These are phyloP conservation scores for Ogataea dorogensis DNA, from an alignment of 805 yeast species.

Conservation along the genomic window DNA sequence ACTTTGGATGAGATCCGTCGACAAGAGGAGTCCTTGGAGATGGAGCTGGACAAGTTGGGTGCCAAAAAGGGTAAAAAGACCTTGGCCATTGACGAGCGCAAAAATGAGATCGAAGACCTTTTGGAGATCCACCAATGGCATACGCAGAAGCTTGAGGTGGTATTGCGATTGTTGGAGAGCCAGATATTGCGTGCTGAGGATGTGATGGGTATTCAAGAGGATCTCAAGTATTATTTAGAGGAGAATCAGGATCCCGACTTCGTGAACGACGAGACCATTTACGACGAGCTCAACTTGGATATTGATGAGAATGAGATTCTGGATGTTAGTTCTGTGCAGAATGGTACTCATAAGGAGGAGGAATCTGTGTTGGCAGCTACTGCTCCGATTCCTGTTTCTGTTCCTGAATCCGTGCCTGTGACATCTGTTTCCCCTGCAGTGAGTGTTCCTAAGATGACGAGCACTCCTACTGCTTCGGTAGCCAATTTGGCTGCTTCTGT, in stretches of 20 bases:
- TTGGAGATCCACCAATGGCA: conserved; percentile 80
- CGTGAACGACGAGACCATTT: conserved; percentile 90
- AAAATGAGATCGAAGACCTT: conserved; percentile 58
- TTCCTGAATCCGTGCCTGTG: conserved; percentile 11
- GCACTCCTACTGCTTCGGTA: conserved; percentile 17
- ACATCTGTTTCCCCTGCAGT: conserved; percentile 5
- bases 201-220: conserved; percentile 78
- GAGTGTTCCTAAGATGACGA: conserved; percentile 2
- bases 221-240: conserved; percentile 88
- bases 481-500: conserved; percentile 15
- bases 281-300: conserved; percentile 78
- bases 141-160: conserved; percentile 70
- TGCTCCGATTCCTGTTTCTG: conserved; percentile 8
- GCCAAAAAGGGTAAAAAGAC: conserved; percentile 52
- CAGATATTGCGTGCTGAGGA: conserved; percentile 74
- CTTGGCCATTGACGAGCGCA: conserved; percentile 46
- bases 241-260: conserved; percentile 92
- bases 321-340: conserved; percentile 23
- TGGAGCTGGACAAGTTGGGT: conserved; percentile 56
- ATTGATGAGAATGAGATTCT: conserved; percentile 38
- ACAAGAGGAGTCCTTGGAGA: conserved; percentile 77
- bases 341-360: conserved; percentile 18
- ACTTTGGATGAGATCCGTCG: conserved; percentile 75
- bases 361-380: conserved; percentile 15
- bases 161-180: conserved; percentile 73